phyloP scores from a whole-genome alignment of 495 filamentous ascomycete species.

The Aspergillus taichungensis region DNA sequence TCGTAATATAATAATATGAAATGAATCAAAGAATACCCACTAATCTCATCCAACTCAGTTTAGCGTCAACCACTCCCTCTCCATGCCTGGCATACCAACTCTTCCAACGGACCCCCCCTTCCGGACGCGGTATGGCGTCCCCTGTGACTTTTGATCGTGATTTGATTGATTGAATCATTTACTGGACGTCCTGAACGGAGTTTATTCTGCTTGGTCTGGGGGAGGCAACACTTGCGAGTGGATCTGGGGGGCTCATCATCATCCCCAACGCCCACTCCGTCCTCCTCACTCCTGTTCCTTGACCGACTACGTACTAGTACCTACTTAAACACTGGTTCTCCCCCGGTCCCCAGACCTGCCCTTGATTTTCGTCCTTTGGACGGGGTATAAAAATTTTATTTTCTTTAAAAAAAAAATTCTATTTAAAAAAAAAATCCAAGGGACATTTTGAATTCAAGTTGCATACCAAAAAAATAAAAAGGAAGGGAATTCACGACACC shows the following conservation, averaged over 20 bases:
- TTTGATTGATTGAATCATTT: not conserved
- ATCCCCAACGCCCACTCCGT: conserved; percentile 18
- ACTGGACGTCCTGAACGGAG: conserved; percentile 2
- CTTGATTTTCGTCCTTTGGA: conserved; percentile 15
- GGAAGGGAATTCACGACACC: conserved; percentile 23
- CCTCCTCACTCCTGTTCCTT: conserved; percentile 6
- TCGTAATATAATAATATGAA: no score
- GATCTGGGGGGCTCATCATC: conserved; percentile 21
- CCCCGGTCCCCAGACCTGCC: conserved; percentile 11
- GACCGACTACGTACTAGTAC: conserved; percentile 1
- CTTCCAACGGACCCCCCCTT: no score
- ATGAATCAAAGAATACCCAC: no score
- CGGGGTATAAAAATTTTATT: conserved; percentile 3
- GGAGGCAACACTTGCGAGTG: conserved; percentile 17
- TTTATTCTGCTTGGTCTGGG: conserved; percentile 17
- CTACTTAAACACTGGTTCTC: conserved; percentile 19
- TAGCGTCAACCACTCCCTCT: no score
- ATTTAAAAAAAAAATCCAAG: conserved; percentile 8
- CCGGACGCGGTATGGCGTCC: no score
- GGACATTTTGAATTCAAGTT: conserved; percentile 5
- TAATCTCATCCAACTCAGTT: no score
- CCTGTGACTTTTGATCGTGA: no score
- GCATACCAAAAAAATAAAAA: conserved; percentile 2
- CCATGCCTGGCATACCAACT: no score
- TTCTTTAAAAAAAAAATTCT: not conserved